Base-by-base conservation (phyloP, 352 stramenopile species). In the Pythium rishiriense region DNA sequence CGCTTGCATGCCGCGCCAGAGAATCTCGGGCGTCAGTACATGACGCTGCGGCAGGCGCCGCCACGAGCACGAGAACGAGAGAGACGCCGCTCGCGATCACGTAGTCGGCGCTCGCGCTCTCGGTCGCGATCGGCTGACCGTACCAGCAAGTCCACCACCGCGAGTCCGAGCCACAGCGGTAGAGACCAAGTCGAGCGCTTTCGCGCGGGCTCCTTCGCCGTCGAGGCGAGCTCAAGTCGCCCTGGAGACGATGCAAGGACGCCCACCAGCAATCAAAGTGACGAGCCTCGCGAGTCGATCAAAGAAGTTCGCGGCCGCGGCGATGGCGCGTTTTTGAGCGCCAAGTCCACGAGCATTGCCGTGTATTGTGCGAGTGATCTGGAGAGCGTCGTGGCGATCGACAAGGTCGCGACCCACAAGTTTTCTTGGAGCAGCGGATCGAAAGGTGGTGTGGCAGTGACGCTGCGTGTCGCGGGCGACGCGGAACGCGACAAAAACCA, bases 261-360 rank as follows among this genome's bases (percentile, higher is more conserved):
- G n/a, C 3, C 24, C 19, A 15, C 25, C 0, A 51, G 21, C 8
- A 65, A 58, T 28, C 48, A 58, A n/a, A 0, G 14, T 9, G 39
- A 2, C 14, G 42, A 22, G 9, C 15, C 41, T 10, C 53, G 55
- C 28, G 58, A 66, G 37, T 65, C 46, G 17, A 62, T 49, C 42
- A 64, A 72, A 35, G 81, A 81, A 50, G 78, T 94, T 6, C 70
- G 69, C 29, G 83, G 83, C 2, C 72, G 82, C 8, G 80, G 81
- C 6, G 81, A 92, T 50, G 79, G 83, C 42, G 81, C 83, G 11
- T 78, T 92, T 14, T 64, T 92, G 58, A 69, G 48, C 31, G 61
- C 75, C 21, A 94, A 92, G 62, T 87, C 83, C 11, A 92, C 81
- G 17, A 83, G 85, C 15, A 68, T 94, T 15, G 72, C 73, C 0